Evolutionary conservation across 495 filamentous ascomycete species (phyloP).

Genomic region (Hypoxylon lienhwacheense): DNA sequence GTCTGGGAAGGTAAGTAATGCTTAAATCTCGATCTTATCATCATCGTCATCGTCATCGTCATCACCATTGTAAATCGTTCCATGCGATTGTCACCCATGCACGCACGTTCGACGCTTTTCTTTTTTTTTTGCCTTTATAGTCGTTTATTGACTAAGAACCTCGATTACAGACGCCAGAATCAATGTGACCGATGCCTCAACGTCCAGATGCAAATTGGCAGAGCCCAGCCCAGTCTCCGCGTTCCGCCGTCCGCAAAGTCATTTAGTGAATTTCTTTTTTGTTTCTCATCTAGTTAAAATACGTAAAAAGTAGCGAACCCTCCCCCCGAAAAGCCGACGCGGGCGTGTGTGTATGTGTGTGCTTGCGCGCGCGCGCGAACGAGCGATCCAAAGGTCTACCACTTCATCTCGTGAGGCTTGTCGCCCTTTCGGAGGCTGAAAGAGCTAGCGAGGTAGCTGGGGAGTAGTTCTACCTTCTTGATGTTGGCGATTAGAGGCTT

Average conservation of each 20-base stretch:
- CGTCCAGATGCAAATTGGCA: slow-evolving; percentile 61
- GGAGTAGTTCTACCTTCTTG: slow-evolving; percentile 91
- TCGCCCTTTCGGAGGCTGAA: slow-evolving; percentile 98
- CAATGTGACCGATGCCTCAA: slow-evolving; percentile 58
- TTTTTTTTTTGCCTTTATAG: slow-evolving; percentile 35
- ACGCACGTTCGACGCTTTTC: too few species aligned
- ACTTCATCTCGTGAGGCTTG: slow-evolving; percentile 97
- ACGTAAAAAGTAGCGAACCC: slow-evolving; percentile 40
- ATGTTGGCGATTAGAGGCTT: slow-evolving; percentile 86
- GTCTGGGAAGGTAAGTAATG: too few species aligned
- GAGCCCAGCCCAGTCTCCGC: slow-evolving; percentile 53
- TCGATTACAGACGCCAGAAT: slow-evolving; percentile 61
- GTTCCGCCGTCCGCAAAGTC: slow-evolving; percentile 45
- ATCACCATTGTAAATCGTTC: too few species aligned
- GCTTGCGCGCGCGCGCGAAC: too few species aligned
- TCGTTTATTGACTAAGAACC: slow-evolving; percentile 59
- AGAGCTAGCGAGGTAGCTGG: slow-evolving; percentile 83
- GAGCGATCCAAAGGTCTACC: too few species aligned
- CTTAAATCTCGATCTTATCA: too few species aligned
- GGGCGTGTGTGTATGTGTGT: too few species aligned
- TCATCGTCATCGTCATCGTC: too few species aligned
- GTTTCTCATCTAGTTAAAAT: too few species aligned
- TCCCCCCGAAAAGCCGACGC: slow-evolving; percentile 20
- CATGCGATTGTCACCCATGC: slow-evolving; percentile 9
- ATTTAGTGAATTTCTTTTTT: slow-evolving; percentile 41